Evolutionary conservation across 495 filamentous ascomycete genomes (phyloP).

Genomic region (Aspergillus sparsus): DNA sequence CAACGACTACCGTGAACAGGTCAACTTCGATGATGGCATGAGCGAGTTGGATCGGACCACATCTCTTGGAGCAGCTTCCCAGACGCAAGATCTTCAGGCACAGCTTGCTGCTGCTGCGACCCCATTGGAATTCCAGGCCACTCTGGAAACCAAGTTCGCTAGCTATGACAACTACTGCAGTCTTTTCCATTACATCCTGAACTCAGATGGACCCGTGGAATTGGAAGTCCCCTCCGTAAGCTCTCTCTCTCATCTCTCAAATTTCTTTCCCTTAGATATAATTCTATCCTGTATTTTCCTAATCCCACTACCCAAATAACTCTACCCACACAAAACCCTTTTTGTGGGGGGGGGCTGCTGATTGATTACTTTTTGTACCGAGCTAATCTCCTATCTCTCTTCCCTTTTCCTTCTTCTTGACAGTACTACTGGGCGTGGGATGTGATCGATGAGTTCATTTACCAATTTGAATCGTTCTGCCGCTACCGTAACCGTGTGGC

Average conservation of each 20-base stretch:
- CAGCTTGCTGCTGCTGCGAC: slow-evolving; percentile 87
- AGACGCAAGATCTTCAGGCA: slow-evolving; percentile 82
- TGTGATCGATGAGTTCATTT: slow-evolving; percentile 99
- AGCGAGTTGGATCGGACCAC: slow-evolving; percentile 71
- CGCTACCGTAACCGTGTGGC: slow-evolving; percentile 91
- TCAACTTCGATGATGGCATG: slow-evolving; percentile 83
- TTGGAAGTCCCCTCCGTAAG: slow-evolving; percentile 91
- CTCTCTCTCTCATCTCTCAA: slow-evolving; percentile 23
- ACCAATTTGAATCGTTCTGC: slow-evolving; percentile 99
- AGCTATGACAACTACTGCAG: slow-evolving; percentile 99
- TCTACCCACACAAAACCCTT: slow-evolving; percentile 6
- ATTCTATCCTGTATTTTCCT: background rate
- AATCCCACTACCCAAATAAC: background rate
- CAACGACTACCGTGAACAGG: slow-evolving; percentile 92
- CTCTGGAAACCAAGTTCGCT: slow-evolving; percentile 90
- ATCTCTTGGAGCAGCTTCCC: slow-evolving; percentile 48
- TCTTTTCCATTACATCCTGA: slow-evolving; percentile 97
- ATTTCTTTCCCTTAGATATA: background rate
- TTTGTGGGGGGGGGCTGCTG: slow-evolving; percentile 17
- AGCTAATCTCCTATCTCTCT: slow-evolving; percentile 11
- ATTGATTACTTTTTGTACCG: background rate
- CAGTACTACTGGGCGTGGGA: slow-evolving; percentile 99
- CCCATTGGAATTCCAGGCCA: slow-evolving; percentile 91
- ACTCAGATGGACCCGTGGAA: slow-evolving; percentile 96
- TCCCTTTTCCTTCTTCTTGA: slow-evolving; percentile 21